These are phyloP conservation scores for Suaeda aralocaspica DNA, from an alignment of 148 eudicot genomes.

Conservation along the genomic window DNA sequence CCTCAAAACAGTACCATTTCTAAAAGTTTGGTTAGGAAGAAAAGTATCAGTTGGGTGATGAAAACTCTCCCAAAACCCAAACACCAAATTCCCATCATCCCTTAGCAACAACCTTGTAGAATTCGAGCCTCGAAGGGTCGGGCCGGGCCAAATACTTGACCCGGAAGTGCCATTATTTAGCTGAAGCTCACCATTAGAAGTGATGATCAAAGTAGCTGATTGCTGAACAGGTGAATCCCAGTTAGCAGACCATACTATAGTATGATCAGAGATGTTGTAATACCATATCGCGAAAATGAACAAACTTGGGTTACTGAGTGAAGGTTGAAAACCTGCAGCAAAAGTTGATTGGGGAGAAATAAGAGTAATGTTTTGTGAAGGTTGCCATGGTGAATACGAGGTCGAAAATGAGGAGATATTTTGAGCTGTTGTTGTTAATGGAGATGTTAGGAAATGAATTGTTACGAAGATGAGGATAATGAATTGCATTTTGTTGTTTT, in stretches of 20 bases:
- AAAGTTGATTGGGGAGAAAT: constrained; percentile 52
- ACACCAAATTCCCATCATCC: constrained; percentile 42
- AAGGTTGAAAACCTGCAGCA: constrained; percentile 53
- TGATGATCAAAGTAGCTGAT: constrained; percentile 39
- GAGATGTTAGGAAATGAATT: not conserved
- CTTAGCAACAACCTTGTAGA: constrained; percentile 28
- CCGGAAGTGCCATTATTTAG: constrained; percentile 29
- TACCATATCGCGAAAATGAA: constrained; percentile 62
- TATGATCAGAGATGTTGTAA: constrained; percentile 21
- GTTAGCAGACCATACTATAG: constrained; percentile 55
- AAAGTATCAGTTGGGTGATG: constrained; percentile 50
- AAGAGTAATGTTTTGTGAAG: constrained; percentile 42
- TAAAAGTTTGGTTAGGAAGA: constrained; percentile 35
- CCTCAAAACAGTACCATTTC: constrained; percentile 20
- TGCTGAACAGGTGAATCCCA: constrained; percentile 28
- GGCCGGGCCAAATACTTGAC: constrained; percentile 30
- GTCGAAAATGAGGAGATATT: constrained; percentile 32
- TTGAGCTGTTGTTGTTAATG: constrained; percentile 13
- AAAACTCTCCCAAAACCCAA: constrained; percentile 52
- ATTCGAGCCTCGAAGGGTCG: constrained; percentile 9
- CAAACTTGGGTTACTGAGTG: constrained; percentile 23
- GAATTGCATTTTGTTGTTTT: not conserved
- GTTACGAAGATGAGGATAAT: not conserved
- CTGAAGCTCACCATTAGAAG: constrained; percentile 43
- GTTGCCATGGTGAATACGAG: constrained; percentile 49